These are phyloP conservation scores for Parachaetomium inaequale DNA, from an alignment of 495 filamentous ascomycete genomes.

Conservation along the genomic window DNA sequence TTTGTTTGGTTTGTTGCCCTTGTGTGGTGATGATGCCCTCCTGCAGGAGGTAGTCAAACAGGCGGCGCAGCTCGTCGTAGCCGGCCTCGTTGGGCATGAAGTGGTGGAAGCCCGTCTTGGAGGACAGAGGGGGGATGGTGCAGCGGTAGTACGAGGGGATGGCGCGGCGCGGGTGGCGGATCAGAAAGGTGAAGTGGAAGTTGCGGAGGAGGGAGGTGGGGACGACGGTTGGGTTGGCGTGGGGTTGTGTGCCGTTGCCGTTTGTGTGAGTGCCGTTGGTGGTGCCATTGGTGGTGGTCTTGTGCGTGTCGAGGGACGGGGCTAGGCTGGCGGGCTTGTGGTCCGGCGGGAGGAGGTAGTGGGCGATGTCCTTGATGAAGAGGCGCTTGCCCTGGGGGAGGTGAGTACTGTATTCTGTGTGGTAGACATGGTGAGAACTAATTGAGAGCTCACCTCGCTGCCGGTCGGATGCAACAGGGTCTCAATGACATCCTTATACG, in stretches of 20 bases:
- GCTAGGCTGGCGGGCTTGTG: conserved; percentile 64
- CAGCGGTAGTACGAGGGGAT: conserved; percentile 94
- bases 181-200: conserved; percentile 96
- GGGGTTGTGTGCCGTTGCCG: conserved; percentile 53
- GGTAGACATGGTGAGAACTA: background rate
- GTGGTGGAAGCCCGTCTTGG: conserved; percentile 76
- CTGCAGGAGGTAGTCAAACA: conserved; percentile 75
- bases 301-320: conserved; percentile 61
- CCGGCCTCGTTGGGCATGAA: conserved; percentile 87
- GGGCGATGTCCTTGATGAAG: conserved; percentile 96
- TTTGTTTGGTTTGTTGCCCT: conserved; percentile 8
- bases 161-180: conserved; percentile 82
- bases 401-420: background rate
- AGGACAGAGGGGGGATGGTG: conserved; percentile 81
- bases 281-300: conserved; percentile 47
- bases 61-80: conserved; percentile 76
- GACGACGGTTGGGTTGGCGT: conserved; percentile 75
- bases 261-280: background rate
- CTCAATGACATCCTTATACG: conserved; percentile 72
- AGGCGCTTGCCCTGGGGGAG: conserved; percentile 67
- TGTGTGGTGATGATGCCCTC: conserved; percentile 59
- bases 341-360: conserved; percentile 79
- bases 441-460: conserved; percentile 45
- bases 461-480: conserved; percentile 58
- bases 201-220: conserved; percentile 61